Conservation (phyloP, 2,329 filamentous ascomycete species). For the Tolypocladium tundrense region DNA sequence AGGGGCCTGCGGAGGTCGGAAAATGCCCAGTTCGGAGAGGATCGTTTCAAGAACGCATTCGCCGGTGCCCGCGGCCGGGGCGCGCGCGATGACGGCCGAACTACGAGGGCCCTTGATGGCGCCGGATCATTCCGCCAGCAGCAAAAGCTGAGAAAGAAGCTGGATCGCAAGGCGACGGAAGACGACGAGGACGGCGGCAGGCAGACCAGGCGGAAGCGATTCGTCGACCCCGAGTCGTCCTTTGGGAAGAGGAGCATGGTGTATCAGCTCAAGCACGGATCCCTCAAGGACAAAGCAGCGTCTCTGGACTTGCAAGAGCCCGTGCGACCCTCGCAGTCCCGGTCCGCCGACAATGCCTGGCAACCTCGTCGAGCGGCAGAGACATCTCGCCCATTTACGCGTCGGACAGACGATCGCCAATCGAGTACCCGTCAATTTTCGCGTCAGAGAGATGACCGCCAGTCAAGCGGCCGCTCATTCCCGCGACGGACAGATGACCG, state of each 20-base stretch:
- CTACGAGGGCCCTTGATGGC: conserved; percentile 17
- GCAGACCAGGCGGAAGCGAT: conserved; percentile 39
- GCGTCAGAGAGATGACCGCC: background rate
- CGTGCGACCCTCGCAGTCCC: conserved; percentile 7
- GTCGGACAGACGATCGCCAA: background rate
- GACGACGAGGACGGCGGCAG: conserved; percentile 21
- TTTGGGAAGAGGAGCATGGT: conserved; percentile 49
- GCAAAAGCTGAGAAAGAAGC: conserved; percentile 41
- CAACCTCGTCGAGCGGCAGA: background rate
- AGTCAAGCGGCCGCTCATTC: background rate
- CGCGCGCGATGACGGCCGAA: conserved; percentile 4
- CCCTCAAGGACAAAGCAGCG: conserved; percentile 16
- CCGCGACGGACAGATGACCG: background rate
- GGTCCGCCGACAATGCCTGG: background rate
- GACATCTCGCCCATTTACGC: background rate
- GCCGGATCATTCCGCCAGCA: conserved; percentile 19
- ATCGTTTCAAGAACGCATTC: background rate
- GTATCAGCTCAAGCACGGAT: conserved; percentile 40
- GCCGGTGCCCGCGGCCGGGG: background rate
- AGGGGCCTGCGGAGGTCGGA: conserved; percentile 48
- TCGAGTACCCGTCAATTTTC: background rate
- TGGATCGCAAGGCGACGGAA: conserved; percentile 29
- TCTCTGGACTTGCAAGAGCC: conserved; percentile 15
- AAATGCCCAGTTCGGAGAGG: conserved; percentile 17
- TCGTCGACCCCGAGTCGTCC: conserved; percentile 34